These are phyloP conservation scores for Fusarium coffeatum DNA, from an alignment of 2,329 filamentous ascomycete species.

Conservation along the genomic window DNA sequence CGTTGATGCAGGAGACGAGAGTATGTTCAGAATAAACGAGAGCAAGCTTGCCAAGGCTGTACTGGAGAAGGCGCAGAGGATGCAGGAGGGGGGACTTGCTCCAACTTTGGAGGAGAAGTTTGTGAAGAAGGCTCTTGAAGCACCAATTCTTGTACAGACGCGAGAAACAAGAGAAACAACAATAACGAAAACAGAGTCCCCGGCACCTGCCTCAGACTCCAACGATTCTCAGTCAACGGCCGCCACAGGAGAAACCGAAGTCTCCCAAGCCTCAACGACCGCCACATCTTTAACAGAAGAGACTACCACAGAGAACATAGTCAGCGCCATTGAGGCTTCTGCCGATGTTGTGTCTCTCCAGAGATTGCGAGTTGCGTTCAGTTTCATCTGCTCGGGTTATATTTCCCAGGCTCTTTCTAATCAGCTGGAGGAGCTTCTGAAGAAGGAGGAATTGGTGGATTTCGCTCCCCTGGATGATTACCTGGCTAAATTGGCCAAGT, in stretches of 20 bases:
- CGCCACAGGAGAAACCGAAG: constrained; percentile 52
- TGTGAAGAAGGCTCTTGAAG: constrained; percentile 78
- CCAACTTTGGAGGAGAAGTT: constrained; percentile 87
- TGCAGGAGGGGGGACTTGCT: constrained; percentile 75
- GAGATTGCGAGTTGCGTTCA: constrained; percentile 71
- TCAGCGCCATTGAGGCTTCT: constrained; percentile 60
- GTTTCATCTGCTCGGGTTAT: constrained; percentile 73
- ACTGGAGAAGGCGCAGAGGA: constrained; percentile 75
- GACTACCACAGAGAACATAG: constrained; percentile 49
- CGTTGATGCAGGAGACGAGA: constrained; percentile 84
- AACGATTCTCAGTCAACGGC: constrained; percentile 58
- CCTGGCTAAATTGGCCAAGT: constrained; percentile 70
- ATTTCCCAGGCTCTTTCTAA: constrained; percentile 59
- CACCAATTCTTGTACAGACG: constrained; percentile 77
- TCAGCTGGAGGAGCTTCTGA: constrained; percentile 57
- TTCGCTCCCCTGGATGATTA: constrained; percentile 80
- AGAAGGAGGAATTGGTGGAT: constrained; percentile 59
- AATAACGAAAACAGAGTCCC: constrained; percentile 31
- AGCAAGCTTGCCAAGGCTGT: constrained; percentile 75
- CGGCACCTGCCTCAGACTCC: constrained; percentile 43
- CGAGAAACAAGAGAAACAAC: constrained; percentile 56
- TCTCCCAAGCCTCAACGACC: constrained; percentile 58
- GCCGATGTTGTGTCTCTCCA: constrained; percentile 68
- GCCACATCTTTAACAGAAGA: constrained; percentile 58
- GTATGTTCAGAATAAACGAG: constrained; percentile 83